Evolutionary conservation across 129 eudicot species (phyloP).

Genomic region (Smallanthus sonchifolius): DNA sequence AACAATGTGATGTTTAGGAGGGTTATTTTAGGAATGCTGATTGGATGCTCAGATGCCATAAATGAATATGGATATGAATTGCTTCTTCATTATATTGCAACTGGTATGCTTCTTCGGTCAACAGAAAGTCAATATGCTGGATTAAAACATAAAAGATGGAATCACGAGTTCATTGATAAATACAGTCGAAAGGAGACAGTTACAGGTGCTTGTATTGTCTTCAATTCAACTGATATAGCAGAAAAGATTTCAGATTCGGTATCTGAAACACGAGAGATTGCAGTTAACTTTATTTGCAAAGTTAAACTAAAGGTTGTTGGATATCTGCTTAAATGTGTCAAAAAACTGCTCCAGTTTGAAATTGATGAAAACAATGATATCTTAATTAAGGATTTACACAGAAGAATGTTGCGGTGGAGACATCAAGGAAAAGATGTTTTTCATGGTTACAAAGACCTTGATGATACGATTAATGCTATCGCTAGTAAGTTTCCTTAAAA

Average conservation of each 20-base stretch:
- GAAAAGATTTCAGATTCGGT: slow-evolving; percentile 52
- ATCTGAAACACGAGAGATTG: slow-evolving; percentile 41
- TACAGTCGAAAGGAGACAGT: slow-evolving; percentile 41
- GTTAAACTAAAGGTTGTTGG: slow-evolving; percentile 41
- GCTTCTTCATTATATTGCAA: slow-evolving; percentile 73
- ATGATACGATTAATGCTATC: slow-evolving; percentile 33
- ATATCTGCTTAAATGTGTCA: slow-evolving; percentile 59
- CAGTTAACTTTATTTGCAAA: slow-evolving; percentile 37
- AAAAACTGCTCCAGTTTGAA: slow-evolving; percentile 35
- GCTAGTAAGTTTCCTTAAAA: slow-evolving; percentile 23
- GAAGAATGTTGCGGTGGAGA: slow-evolving; percentile 52
- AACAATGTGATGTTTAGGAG: slow-evolving; percentile 47
- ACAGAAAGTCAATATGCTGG: slow-evolving; percentile 25
- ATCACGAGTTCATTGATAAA: slow-evolving; percentile 24
- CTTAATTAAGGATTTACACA: slow-evolving; percentile 44
- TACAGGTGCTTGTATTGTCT: slow-evolving; percentile 60
- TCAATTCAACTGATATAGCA: slow-evolving; percentile 44
- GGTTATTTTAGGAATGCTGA: slow-evolving; percentile 55
- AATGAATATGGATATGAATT: slow-evolving; percentile 44
- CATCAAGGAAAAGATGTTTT: slow-evolving; percentile 51
- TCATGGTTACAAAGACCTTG: slow-evolving; percentile 43
- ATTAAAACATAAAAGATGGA: slow-evolving; percentile 27
- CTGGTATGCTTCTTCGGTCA: slow-evolving; percentile 38
- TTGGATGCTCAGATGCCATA: slow-evolving; percentile 37
- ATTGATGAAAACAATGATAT: slow-evolving; percentile 22